Base-by-base conservation (phyloP, 192 early-diverging fungal genomes). In the Dissophora ornata region DNA sequence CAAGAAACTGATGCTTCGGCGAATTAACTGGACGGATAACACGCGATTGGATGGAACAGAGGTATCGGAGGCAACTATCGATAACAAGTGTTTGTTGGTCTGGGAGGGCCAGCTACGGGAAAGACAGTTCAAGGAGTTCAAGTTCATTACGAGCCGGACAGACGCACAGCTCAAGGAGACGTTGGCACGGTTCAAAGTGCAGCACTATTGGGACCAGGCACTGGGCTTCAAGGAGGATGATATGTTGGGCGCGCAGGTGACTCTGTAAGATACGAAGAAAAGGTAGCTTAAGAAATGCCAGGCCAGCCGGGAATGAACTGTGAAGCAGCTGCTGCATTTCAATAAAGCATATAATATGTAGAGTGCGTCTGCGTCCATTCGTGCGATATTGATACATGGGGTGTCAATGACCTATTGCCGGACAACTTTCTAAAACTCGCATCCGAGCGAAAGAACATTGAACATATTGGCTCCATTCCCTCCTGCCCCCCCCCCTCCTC, bases 1-100 rank as follows among this genome's bases (percentile, higher is more conserved):
- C 85, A 99, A 97, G 79, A 96, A 97, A 64, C 82, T 99, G 22
- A 96, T 99, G 98, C 84, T 98, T 13, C 79, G 93, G 28, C 86
- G 98, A 19, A 98, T 99, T 65, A 90, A 98, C 73, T 99, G 98
- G 98, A 82, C 84, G 29, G 88, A 87, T 45, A 68, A 81, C 41
- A 84, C 84, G 57, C 65, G 81, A 16, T 67, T 81, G 12, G 71
- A 82, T 7, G 67, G 63, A 19, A 81, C 74, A 26, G 88, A 88
- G 16, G 74, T 78, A 2, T 61, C 74, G 11, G 74, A 80, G 19
- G 57, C 24, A 62, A 88, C 63, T 75, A 80, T 26, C 67, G 82
- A 89, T 7, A 99, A 98, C 80, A 83, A 86, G 59, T 99, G 98
- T 71, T 75, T 83, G n/a, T 54, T 98, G 45, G 89, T 99, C 7